Conservation (phyloP, 176 grass and related monocot species). For the Sorghum bicolor region DNA sequence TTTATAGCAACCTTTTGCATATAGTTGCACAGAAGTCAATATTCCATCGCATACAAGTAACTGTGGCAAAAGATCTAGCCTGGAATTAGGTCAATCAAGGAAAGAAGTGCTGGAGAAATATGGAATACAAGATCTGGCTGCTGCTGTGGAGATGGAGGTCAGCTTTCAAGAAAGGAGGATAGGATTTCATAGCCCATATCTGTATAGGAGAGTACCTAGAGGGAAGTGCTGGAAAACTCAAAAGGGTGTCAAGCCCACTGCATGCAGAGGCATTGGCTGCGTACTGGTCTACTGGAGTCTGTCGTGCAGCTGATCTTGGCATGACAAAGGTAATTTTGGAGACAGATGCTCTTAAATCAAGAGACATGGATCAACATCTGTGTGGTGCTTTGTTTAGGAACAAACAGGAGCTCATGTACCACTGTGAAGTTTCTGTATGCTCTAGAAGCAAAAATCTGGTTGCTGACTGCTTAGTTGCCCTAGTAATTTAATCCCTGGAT, state of each 20-base stretch:
- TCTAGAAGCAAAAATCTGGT: no score
- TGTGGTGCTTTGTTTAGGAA: neutral
- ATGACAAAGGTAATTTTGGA: neutral
- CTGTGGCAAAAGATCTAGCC: neutral
- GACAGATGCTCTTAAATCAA: neutral
- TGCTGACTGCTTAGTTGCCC: neutral
- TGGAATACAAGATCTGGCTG: neutral
- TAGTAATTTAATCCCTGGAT: neutral
- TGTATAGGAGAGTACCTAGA: neutral
- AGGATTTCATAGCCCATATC: neutral
- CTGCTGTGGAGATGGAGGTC: neutral
- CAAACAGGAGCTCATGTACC: neutral
- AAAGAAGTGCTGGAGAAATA: neutral
- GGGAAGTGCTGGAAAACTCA: neutral
- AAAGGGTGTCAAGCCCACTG: neutral
- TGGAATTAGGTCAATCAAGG: neutral
- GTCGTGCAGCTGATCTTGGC: neutral
- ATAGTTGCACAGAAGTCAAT: neutral
- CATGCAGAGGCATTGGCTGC: neutral
- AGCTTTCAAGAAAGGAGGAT: neutral
- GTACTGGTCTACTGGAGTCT: neutral
- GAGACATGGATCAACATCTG: neutral
- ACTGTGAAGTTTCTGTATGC: no score
- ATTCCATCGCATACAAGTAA: neutral
- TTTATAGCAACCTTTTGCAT: neutral